Percentiles rank a stretch among this genome's conserved stretches.
These are phyloP conservation scores for Yarrowia sp. DNA, from an alignment of 805 yeast species.

Conservation along the genomic window DNA sequence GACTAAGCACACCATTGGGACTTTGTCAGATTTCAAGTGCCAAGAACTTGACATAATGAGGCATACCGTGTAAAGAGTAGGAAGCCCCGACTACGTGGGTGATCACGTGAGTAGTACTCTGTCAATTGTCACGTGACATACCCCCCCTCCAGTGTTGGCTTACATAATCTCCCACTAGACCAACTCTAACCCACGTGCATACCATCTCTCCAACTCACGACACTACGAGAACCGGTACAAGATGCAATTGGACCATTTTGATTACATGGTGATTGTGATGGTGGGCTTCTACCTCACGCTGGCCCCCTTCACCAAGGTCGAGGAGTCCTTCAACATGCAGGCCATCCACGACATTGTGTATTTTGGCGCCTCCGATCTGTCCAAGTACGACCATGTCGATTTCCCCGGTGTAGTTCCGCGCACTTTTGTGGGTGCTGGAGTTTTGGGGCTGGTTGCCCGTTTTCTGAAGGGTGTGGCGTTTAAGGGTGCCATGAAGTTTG, in stretches of 20 bases:
- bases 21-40: too few species aligned
- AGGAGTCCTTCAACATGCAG: slow-evolving; percentile 90
- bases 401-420: slow-evolving; percentile 94
- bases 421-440: slow-evolving; percentile 74
- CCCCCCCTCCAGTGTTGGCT: too few species aligned
- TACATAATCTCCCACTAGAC: too few species aligned
- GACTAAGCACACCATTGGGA: too few species aligned
- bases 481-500: slow-evolving; percentile 45
- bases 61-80: too few species aligned
- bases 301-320: slow-evolving; percentile 90
- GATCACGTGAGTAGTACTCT: too few species aligned
- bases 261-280: slow-evolving; percentile 54
- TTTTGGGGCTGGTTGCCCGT: slow-evolving; percentile 58
- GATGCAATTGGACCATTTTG: slow-evolving; percentile 47
- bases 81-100: too few species aligned
- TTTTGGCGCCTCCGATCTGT: slow-evolving; percentile 4
- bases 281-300: slow-evolving; percentile 59
- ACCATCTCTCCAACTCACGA: neutral
- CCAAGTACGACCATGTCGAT: slow-evolving; percentile 70
- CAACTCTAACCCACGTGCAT: slow-evolving; percentile 5
- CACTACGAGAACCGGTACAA: neutral
- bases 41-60: too few species aligned
- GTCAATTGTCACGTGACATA: too few species aligned
- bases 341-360: slow-evolving; percentile 76
- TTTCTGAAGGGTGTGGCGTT: neutral